Percentiles rank a stretch among this genome's conserved stretches.
These are phyloP conservation scores for Asterionellopsis glacialis DNA, from an alignment of 108 stramenopile genomes.

Conservation along the genomic window DNA sequence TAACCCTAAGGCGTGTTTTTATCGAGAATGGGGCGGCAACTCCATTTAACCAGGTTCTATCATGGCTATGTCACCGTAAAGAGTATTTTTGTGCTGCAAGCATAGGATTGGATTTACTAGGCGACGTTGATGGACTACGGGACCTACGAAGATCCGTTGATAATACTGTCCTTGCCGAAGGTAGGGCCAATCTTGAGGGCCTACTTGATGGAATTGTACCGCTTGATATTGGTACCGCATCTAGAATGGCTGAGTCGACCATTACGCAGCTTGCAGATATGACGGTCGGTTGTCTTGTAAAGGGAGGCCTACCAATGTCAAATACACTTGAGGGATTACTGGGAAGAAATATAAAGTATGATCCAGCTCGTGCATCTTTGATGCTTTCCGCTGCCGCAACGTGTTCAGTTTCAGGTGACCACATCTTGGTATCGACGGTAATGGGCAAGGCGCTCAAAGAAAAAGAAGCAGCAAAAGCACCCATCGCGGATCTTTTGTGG, in stretches of 20 bases:
- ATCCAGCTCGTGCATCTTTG: conserved; percentile 52
- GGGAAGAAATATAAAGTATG: conserved; percentile 46
- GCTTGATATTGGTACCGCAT: conserved; percentile 1
- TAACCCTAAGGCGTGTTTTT: conserved; percentile 44
- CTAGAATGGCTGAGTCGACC: not conserved
- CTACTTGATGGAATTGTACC: conserved; percentile 71
- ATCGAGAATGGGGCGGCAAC: conserved; percentile 48
- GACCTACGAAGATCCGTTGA: conserved; percentile 52
- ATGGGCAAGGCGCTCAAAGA: conserved; percentile 12
- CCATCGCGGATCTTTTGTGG: conserved; percentile 47
- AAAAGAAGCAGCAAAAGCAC: not conserved
- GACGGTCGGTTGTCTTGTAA: conserved; percentile 72
- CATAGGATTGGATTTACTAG: conserved; percentile 61
- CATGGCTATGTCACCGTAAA: conserved; percentile 59
- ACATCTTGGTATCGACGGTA: not conserved
- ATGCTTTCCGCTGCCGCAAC: conserved; percentile 56
- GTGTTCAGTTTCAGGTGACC: conserved; percentile 27
- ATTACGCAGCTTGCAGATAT: conserved; percentile 68
- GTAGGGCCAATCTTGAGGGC: conserved; percentile 33
- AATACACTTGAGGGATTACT: conserved; percentile 58
- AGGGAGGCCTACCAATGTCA: conserved; percentile 63
- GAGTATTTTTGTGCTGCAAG: conserved; percentile 79
- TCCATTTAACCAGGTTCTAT: conserved; percentile 67
- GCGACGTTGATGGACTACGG: conserved; percentile 54
- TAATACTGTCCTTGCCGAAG: conserved; percentile 9